Percentiles rank a stretch among this genome's conserved stretches.
phyloP scores from a whole-genome alignment of 1,139 yeast genomes.

The Magnusiomyces suaveolens region DNA sequence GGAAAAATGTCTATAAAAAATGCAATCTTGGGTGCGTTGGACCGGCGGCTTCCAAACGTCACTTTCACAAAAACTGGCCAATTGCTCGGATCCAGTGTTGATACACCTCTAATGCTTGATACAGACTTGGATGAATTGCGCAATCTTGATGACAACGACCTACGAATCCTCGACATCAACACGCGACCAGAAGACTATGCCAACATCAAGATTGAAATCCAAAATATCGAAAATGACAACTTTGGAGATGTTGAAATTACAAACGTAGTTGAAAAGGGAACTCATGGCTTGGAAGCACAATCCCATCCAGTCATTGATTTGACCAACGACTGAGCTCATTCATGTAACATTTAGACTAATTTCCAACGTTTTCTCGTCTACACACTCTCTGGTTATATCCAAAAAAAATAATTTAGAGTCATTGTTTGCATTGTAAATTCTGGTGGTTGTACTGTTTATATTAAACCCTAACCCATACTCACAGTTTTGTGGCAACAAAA shows the following conservation, averaged over 20 bases:
- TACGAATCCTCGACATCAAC: background rate
- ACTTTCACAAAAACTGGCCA: background rate
- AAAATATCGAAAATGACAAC: background rate
- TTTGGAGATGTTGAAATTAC: background rate
- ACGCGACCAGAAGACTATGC: background rate
- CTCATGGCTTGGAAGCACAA: background rate
- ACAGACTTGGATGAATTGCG: background rate
- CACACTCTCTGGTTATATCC: too few species aligned
- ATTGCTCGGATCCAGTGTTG: background rate
- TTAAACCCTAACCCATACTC: too few species aligned
- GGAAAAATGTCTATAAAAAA: background rate
- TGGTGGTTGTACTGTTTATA: too few species aligned
- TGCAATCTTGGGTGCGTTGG: background rate
- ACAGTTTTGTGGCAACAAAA: too few species aligned
- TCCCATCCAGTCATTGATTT: background rate
- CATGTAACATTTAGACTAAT: too few species aligned
- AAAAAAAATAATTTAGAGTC: too few species aligned
- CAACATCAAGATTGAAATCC: conserved; percentile 2
- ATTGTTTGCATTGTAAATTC: too few species aligned
- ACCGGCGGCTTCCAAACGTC: background rate
- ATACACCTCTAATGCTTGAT: background rate
- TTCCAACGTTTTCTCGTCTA: too few species aligned
- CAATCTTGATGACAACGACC: background rate
- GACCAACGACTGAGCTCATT: background rate
- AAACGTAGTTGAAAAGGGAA: conserved; percentile 7